These are phyloP conservation scores for Xylaria sp. DNA, from an alignment of 2,329 filamentous ascomycete genomes.

Conservation along the genomic window DNA sequence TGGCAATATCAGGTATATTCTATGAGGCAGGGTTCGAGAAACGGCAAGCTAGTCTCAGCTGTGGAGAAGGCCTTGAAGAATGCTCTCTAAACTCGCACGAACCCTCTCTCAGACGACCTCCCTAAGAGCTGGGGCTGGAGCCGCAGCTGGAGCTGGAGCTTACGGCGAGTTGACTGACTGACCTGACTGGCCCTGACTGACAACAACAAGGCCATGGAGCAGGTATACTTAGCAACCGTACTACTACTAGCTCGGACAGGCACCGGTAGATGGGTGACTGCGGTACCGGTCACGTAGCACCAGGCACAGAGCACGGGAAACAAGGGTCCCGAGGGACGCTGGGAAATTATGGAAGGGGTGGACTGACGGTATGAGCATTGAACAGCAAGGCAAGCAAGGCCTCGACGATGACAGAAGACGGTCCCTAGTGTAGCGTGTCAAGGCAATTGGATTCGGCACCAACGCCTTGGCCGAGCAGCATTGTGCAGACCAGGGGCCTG, in stretches of 20 bases:
- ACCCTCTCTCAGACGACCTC: constrained; percentile 12
- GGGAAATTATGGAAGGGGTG: constrained; percentile 32
- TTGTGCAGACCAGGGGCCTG: constrained; percentile 24
- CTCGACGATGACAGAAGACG: constrained; percentile 8
- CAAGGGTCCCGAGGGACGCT: constrained; percentile 26
- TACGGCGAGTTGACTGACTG: constrained; percentile 14
- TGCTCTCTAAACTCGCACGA: constrained; percentile 33
- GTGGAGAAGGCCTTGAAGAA: constrained; percentile 36
- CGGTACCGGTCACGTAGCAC: constrained; percentile 26
- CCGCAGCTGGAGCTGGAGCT: not conserved
- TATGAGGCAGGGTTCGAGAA: constrained; percentile 31
- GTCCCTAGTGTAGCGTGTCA: not conserved
- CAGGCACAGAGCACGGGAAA: constrained; percentile 17
- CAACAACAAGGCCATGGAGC: not conserved
- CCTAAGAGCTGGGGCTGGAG: constrained; percentile 3
- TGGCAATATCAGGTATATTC: constrained; percentile 34
- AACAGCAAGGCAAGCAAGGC: constrained; percentile 15
- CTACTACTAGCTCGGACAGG: not conserved
- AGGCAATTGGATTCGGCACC: constrained; percentile 24
- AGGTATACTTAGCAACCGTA: not conserved
- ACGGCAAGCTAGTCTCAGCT: constrained; percentile 33
- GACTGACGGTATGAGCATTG: constrained; percentile 23
- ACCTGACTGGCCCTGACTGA: too few relatives aligned
- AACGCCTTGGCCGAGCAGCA: constrained; percentile 37
- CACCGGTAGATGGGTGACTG: constrained; percentile 18